Percentiles rank a stretch among this genome's conserved stretches.
Conservation (phyloP, 2,329 filamentous ascomycete genomes). For the Aspergillus thermomutatus region DNA sequence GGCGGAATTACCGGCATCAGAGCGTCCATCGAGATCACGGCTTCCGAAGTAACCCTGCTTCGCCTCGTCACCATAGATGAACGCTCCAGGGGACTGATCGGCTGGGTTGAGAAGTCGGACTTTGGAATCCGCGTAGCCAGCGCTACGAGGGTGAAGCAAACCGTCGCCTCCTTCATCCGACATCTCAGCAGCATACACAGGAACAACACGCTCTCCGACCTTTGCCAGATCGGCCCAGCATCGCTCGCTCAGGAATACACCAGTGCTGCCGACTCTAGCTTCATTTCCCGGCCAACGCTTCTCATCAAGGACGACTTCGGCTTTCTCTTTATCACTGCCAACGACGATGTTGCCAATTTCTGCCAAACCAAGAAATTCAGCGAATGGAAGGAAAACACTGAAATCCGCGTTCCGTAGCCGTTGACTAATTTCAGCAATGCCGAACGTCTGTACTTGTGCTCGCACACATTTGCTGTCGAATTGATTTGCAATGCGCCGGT, state of each 20-base stretch:
- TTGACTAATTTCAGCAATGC: slow-evolving; percentile 95
- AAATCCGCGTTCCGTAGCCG: slow-evolving; percentile 90
- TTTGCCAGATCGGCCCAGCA: slow-evolving; percentile 91
- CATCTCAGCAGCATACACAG: slow-evolving; percentile 59
- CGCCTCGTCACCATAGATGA: slow-evolving; percentile 70
- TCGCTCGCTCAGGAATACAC: slow-evolving; percentile 90
- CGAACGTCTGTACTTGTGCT: slow-evolving; percentile 89
- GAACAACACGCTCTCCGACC: slow-evolving; percentile 60
- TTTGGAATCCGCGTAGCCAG: slow-evolving; percentile 49
- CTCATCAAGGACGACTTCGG: slow-evolving; percentile 85
- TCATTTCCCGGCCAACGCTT: slow-evolving; percentile 92
- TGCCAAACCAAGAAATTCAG: slow-evolving; percentile 86
- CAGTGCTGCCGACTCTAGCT: slow-evolving; percentile 83
- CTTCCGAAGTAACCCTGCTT: slow-evolving; percentile 75
- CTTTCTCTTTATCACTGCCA: slow-evolving; percentile 88
- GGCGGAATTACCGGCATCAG: slow-evolving; percentile 87
- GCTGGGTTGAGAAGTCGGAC: slow-evolving; percentile 51
- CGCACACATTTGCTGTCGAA: slow-evolving; percentile 99
- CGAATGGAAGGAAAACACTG: slow-evolving; percentile 91
- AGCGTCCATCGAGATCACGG: slow-evolving; percentile 76
- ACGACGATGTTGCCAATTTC: slow-evolving; percentile 82
- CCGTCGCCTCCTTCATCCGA: slow-evolving; percentile 57
- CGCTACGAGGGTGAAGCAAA: slow-evolving; percentile 49
- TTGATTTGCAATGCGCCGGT: slow-evolving; percentile 93
- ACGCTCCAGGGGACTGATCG: slow-evolving; percentile 54